These are phyloP conservation scores for Sarocladium strictum DNA, from an alignment of 2,329 filamentous ascomycete genomes.

Conservation along the genomic window DNA sequence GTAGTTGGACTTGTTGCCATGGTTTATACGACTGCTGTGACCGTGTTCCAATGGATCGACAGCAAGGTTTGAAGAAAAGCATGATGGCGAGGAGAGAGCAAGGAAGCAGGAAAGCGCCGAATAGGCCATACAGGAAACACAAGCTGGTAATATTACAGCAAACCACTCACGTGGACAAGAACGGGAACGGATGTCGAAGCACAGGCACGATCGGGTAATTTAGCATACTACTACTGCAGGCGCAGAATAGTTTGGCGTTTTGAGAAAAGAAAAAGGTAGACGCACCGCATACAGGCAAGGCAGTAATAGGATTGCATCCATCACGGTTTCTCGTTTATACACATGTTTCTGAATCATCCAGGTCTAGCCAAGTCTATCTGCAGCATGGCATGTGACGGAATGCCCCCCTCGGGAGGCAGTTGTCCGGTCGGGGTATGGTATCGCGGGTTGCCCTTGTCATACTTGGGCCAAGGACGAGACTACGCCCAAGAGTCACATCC, in stretches of 20 bases:
- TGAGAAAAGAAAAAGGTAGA: background rate
- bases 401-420: background rate
- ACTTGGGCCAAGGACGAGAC: background rate
- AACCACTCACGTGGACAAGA: background rate
- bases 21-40: conserved; percentile 65
- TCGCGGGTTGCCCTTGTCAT: no score
- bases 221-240: conserved; percentile 1
- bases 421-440: background rate
- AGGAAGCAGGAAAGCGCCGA: no score
- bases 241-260: conserved; percentile 1
- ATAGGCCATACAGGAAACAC: no score
- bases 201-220: background rate
- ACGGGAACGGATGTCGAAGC: background rate
- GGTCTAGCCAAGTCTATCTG: no score
- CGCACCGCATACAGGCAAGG: background rate
- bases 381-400: no score
- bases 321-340: no score
- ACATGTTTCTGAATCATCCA: no score
- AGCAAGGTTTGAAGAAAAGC: conserved; percentile 9
- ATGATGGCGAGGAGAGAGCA: no score
- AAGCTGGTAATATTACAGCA: background rate
- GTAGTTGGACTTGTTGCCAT: conserved; percentile 58
- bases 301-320: no score
- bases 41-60: conserved; percentile 33
- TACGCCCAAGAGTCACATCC: conserved; percentile 8